Evolutionary conservation across 2,329 filamentous ascomycete genomes (phyloP).

Genomic region (Epichloe brachyelytri): DNA sequence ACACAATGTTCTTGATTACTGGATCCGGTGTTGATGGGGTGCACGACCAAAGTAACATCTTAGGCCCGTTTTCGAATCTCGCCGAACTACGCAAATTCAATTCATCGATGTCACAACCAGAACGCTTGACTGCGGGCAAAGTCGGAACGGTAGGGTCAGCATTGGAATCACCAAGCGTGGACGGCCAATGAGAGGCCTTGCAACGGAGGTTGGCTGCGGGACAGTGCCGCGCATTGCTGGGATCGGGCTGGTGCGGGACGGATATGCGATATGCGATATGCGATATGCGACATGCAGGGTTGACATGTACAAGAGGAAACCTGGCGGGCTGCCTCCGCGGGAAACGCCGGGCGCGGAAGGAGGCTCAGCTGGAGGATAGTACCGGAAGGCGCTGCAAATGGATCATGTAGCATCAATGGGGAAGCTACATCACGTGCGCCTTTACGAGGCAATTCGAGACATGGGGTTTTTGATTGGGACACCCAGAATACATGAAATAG

Average conservation of each 20-base stretch:
- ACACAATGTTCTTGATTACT: too few relatives aligned
- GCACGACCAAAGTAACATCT: too few relatives aligned
- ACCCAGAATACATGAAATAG: too few relatives aligned
- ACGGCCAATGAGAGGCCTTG: neutral
- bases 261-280: neutral
- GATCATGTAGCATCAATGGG: too few relatives aligned
- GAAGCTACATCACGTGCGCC: too few relatives aligned
- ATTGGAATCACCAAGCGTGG: neutral
- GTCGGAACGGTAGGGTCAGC: slow-evolving; percentile 7
- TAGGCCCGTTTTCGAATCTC: too few relatives aligned
- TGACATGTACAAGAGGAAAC: neutral
- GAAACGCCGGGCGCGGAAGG: neutral
- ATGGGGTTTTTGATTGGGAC: too few relatives aligned
- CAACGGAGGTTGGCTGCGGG: neutral
- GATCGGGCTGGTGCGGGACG: slow-evolving; percentile 3
- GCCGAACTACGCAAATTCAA: neutral
- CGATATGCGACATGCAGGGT: neutral
- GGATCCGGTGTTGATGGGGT: too few relatives aligned
- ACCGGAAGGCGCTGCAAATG: neutral
- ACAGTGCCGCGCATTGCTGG: slow-evolving; percentile 7
- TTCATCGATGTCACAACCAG: neutral
- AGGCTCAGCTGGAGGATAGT: neutral
- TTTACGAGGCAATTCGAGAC: too few relatives aligned
- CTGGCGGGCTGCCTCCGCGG: neutral
- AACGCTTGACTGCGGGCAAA: slow-evolving; percentile 7